Base-by-base conservation (phyloP, 805 yeast species). In the Ogataea wickerhamii region DNA sequence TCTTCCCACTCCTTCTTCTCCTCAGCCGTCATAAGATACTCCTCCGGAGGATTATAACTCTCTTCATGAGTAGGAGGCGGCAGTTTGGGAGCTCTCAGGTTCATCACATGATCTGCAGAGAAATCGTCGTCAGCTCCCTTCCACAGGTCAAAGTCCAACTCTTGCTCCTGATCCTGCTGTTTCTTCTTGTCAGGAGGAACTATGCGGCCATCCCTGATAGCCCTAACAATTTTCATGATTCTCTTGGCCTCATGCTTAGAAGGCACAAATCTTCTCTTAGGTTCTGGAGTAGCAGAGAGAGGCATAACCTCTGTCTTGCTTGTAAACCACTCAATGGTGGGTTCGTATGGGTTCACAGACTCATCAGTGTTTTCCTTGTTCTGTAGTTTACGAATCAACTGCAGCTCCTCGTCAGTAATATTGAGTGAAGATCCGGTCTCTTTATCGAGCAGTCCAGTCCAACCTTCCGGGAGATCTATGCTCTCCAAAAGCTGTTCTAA, bases 41-140 rank as follows among this genome's bases (percentile, higher is more conserved):
- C 99, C 56, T 74, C 96, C 4, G 99, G 99, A 25, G 99, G 99
- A 58, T 93, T 93, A 63, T 93, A 93, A 53, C 93, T 80, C 67
- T 91, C 96, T 50, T 91, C 98, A 58, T 93, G 79, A 1, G 97
- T 87, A 41, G 99, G 99, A 24, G 97, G 98, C 12, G 96, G 80
- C 52, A 87, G 52, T 62, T 93, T 91, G 26, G 99, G 98, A 12
- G 98, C 98, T 58, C 96, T 78, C 52, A 91, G 69, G 47, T 78
- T 87, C 96, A 88, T 88, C 32, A 87, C 70, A 62, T 89, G 96
- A 55, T 88, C 95, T 25, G 66, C 64, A 4, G 71, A 60, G 36
- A 74, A 77, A 28, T 64, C 65, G 29, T 69, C 73, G 32, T 76
- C 76, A 34, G 79, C 77, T 51, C 81, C 86, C 16, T 75, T 81